Conservation (phyloP, 1,284 basidiomycete genomes). For the Naganishia liquefaciens region DNA sequence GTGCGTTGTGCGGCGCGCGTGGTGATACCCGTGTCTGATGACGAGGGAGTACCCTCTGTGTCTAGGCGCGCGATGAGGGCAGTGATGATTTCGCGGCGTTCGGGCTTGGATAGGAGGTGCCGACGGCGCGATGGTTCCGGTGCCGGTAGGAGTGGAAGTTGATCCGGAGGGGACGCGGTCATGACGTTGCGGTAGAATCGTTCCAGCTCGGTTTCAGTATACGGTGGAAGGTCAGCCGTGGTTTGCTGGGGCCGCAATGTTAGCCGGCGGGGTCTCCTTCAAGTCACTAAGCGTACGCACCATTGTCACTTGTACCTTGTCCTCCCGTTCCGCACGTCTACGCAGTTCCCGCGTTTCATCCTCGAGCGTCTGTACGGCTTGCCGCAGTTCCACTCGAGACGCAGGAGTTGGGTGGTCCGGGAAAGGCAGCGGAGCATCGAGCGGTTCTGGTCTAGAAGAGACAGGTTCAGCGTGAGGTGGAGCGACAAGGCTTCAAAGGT, state of each 20-base stretch:
- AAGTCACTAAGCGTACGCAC: background rate
- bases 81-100: slow-evolving; percentile 3
- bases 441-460: slow-evolving; percentile 3
- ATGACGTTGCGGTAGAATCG: slow-evolving; percentile 22
- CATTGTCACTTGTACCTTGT: slow-evolving; percentile 8
- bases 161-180: background rate
- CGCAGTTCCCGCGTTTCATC: slow-evolving; percentile 8
- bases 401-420: background rate
- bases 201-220: slow-evolving; percentile 22
- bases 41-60: background rate
- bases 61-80: background rate
- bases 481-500: too few species aligned
- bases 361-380: slow-evolving; percentile 6
- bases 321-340: background rate
- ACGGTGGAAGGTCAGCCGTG: slow-evolving; percentile 22
- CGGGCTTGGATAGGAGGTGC: background rate
- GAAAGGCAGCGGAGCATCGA: background rate
- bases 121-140: background rate
- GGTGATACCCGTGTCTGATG: background rate
- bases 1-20: background rate
- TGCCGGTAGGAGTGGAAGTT: background rate
- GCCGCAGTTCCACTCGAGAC: background rate
- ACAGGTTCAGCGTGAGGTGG: too few species aligned
- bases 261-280: background rate
- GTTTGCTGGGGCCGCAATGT: slow-evolving; percentile 14